These are phyloP conservation scores for Irineochytrium annulatum DNA, from an alignment of 192 early-diverging fungal species.

Conservation along the genomic window DNA sequence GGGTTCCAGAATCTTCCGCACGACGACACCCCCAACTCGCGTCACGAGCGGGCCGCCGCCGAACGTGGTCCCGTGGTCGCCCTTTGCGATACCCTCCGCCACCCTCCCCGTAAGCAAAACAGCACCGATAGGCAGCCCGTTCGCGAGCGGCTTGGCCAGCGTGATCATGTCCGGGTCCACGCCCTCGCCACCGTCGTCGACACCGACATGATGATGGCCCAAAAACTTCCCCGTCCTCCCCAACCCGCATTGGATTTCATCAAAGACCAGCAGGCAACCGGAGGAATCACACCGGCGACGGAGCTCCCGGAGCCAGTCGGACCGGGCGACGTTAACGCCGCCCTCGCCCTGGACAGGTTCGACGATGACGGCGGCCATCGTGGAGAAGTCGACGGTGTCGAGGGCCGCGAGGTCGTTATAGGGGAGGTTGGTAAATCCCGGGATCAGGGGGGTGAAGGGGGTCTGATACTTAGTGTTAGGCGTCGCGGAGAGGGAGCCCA, in stretches of 20 bases:
- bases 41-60: conserved; percentile 92
- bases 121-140: conserved; percentile 96
- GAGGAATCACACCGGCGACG: conserved; percentile 78
- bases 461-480: conserved; percentile 89
- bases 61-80: conserved; percentile 98
- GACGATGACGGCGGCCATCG: conserved; percentile 85
- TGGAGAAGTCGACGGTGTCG: conserved; percentile 61
- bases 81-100: conserved; percentile 74
- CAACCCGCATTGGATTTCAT: conserved; percentile 70
- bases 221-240: conserved; percentile 86
- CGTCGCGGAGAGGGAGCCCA: conserved; percentile 95
- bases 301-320: conserved; percentile 74
- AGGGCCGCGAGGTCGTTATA: conserved; percentile 70
- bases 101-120: conserved; percentile 72
- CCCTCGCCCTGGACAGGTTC: conserved; percentile 98
- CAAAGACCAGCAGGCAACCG: conserved; percentile 87
- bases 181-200: too few relatives aligned
- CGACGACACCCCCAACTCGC: conserved; percentile 73
- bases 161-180: conserved; percentile 88
- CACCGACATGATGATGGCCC: conserved; percentile 75
- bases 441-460: conserved; percentile 88
- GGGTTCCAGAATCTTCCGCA: conserved; percentile 63
- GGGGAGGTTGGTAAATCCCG: conserved; percentile 67
- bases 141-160: conserved; percentile 95
- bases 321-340: conserved; percentile 69